phyloP scores from a whole-genome alignment of 176 grass and related monocot genomes.

The Aegilops longissima region DNA sequence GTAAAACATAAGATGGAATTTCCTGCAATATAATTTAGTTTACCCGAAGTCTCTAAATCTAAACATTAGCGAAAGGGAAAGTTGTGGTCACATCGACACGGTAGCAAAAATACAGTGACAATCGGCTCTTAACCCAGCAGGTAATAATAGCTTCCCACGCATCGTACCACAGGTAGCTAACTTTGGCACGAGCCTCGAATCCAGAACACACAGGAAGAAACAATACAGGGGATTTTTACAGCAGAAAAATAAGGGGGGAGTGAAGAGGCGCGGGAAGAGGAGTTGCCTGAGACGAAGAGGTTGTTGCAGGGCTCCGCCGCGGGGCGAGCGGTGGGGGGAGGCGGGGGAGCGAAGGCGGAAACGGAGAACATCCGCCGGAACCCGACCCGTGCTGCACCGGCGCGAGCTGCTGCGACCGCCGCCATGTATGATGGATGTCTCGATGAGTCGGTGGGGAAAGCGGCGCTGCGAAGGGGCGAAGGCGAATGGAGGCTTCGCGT shows the following conservation, averaged over 20 bases:
- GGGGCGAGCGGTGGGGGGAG: constrained; percentile 40
- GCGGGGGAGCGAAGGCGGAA: constrained; percentile 48
- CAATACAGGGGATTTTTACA: not conserved
- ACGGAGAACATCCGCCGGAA: constrained; percentile 67
- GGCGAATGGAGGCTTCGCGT: not conserved
- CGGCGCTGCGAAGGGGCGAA: constrained; percentile 2
- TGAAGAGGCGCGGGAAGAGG: constrained; percentile 9
- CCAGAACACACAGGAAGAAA: not conserved
- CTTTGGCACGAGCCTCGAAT: not conserved
- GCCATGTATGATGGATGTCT: constrained; percentile 3
- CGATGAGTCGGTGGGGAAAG: constrained; percentile 2
- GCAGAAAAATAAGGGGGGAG: not conserved
- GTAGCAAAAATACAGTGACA: not conserved
- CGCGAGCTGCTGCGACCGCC: constrained; percentile 42
- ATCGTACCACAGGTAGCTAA: not conserved
- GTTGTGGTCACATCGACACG: no score
- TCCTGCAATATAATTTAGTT: not conserved
- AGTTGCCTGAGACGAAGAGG: constrained; percentile 74
- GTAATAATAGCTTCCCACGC: not conserved
- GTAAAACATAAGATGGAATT: not conserved
- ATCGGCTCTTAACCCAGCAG: not conserved
- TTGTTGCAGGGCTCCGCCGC: constrained; percentile 64
- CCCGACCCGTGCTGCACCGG: constrained; percentile 33
- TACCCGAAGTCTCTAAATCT: not conserved
- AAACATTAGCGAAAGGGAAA: not conserved